Percentiles rank a stretch among this genome's conserved stretches.
These are phyloP conservation scores for Phoma sp. DNA, from an alignment of 2,329 filamentous ascomycete genomes.

Conservation along the genomic window DNA sequence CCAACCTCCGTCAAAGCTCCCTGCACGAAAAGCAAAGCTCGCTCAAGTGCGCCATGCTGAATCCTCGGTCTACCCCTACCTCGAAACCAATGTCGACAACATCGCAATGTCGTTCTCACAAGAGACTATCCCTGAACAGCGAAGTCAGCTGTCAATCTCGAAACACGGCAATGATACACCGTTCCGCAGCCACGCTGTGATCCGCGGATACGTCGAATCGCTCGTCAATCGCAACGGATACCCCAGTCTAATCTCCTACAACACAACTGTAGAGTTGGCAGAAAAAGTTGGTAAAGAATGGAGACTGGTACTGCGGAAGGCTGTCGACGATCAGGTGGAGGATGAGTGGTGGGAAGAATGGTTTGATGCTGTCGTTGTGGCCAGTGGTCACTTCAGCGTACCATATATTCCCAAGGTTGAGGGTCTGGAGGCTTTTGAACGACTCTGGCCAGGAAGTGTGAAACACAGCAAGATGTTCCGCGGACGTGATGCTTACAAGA, in stretches of 20 bases:
- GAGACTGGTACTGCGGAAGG: conserved; percentile 59
- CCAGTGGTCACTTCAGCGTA: conserved; percentile 66
- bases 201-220: conserved; percentile 61
- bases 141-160: conserved; percentile 48
- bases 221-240: conserved; percentile 63
- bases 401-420: conserved; percentile 61
- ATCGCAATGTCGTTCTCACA: conserved; percentile 66
- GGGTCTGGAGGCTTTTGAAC: conserved; percentile 58
- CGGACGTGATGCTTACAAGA: conserved; percentile 53
- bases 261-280: conserved; percentile 67
- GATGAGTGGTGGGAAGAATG: conserved; percentile 68
- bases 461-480: conserved; percentile 64
- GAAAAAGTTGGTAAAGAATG: conserved; percentile 58
- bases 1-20: conserved; percentile 25
- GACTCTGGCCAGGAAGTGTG: conserved; percentile 56
- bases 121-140: conserved; percentile 59
- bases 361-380: conserved; percentile 68
- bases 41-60: conserved; percentile 32
- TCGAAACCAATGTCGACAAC: conserved; percentile 70
- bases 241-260: conserved; percentile 59
- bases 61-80: conserved; percentile 60
- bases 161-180: conserved; percentile 65
- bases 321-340: conserved; percentile 42
- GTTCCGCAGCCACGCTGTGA: conserved; percentile 66
- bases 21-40: conserved; percentile 23